Base-by-base conservation (phyloP, 139 green algal genomes). In the Ulvella scutata region DNA sequence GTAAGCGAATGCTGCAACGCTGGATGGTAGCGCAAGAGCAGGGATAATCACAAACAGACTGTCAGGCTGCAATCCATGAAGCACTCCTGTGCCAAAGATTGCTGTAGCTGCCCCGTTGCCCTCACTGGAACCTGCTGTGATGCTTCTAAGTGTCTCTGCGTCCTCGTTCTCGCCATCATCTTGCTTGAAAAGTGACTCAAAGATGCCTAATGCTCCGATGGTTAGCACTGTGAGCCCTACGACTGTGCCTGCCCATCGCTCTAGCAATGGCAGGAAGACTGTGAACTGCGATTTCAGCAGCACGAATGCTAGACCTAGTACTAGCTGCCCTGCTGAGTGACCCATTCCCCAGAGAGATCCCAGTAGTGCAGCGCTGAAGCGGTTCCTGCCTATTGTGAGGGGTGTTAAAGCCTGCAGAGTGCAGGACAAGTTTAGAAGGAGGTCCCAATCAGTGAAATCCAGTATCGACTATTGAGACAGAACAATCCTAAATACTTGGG, bases 281-380 rank as follows among this genome's bases (percentile, higher is more conserved):
- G 88, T 78, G 72, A 91, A 91, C 6, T 81, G 82, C 38, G 87
- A 85, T 82, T 91, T 92, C 38, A 96, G 83, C 60, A 97, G 43
- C 1, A 96, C 80, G 81, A 98, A 95, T 2, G 92, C 76, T 72
- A 96, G 78, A 0, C 95, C 95, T 72, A 99, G 88, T 21, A 98
- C 87, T 10, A 98, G 84, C 82, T 99, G 95, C 3, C 95, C 95
- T 4, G 89, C 95, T 74, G 91, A 94, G 82, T 99, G 95, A 17
- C 95, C 94, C 79, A 94, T 93, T 4, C 95, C 94, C 95, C 95
- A 99, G 31, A 98, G 88, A 17, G 90, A 91, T n/a, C 94, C 94
- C 62, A 99, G 81, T 31, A 90, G 76, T 2, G 89, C 89, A 23
- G 88, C 91, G 37, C 85, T 77, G 33, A 89, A 44, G 13, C 85